Percentiles rank a stretch among this genome's conserved stretches.
Evolutionary conservation across 2,329 filamentous ascomycete species (phyloP).

Genomic region (Fusarium ambrosium): DNA sequence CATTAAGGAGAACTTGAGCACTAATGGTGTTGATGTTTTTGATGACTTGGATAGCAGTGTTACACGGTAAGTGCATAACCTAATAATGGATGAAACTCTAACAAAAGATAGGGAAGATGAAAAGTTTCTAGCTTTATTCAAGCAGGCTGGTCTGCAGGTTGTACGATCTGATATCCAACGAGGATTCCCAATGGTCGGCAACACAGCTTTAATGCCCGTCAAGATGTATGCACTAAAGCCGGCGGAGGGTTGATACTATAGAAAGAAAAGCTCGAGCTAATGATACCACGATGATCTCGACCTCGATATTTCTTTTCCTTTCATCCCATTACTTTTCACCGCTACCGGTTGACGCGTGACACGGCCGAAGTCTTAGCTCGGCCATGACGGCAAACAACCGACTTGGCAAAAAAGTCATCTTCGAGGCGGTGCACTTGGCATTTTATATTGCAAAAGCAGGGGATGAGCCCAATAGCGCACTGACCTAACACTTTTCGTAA

Average conservation of each 20-base stretch:
- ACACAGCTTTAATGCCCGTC: conserved; percentile 74
- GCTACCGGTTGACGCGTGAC: background rate
- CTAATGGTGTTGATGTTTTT: conserved; percentile 73
- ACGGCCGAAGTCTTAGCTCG: background rate
- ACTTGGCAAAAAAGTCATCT: conserved; percentile 1
- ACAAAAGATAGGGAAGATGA: conserved; percentile 69
- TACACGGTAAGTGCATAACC: conserved; percentile 66
- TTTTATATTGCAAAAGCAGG: conserved; percentile 9
- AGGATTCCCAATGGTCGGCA: conserved; percentile 68
- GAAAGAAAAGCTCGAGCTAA: background rate
- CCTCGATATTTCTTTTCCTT: background rate
- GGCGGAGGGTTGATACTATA: background rate
- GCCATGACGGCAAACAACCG: background rate
- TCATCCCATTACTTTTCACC: background rate
- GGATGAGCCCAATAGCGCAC: background rate
- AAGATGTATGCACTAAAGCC: conserved; percentile 82
- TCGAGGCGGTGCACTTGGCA: conserved; percentile 9
- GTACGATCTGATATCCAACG: conserved; percentile 78
- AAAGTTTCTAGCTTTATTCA: conserved; percentile 79
- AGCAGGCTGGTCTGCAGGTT: conserved; percentile 76
- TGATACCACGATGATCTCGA: background rate
- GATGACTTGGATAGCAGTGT: conserved; percentile 83
- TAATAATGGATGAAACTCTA: background rate
- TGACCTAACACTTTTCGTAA: background rate
- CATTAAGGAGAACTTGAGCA: conserved; percentile 77